Base-by-base conservation (phyloP, 345 rosid species). In the Theobroma cacao region DNA sequence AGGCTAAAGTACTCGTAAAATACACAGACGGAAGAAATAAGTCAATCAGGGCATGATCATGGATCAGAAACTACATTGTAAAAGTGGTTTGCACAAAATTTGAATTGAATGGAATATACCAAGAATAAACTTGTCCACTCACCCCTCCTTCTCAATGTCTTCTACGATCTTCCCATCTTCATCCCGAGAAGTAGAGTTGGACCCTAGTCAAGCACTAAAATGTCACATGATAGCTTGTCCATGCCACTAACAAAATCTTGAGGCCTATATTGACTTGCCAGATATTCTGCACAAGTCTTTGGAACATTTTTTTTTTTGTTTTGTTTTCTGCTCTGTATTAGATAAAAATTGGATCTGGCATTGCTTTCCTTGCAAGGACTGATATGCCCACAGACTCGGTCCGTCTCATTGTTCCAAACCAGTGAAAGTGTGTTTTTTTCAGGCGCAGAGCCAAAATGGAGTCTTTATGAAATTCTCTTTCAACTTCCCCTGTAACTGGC, bases 121-220 rank as follows among this genome's bases (percentile, higher is more conserved):
- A 58, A 59, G 84, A 77, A 77, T 66, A 77, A 81, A 81, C 80
- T 34, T 74, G 72, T 67, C 78, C 84, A 58, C 84, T 77, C 50
- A 55, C 4, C 4, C 6, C 40, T 20, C 17, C 60, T 36, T 20
- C 59, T 47, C 59, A 50, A 26, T 26, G 36, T 28, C 52, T 31
- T 41, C 8, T 15, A 30, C 11, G 17, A 31, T 20, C 61, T 52
- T 53, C 64, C 52, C 38, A n/a, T 20, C 33, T 53, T 48, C 75
- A 4, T 70, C 59, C 41, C 18, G 17, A 28, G 56, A 69, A 45
- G 56, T 45, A 68, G 73, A 43, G 33, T 43, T 15, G n/a, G 52
- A 30, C 9, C 58, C 58, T 53, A 53, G 58, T 53, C 28, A 55
- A 30, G 38, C 58, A 47, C 74, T 45, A 68, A n/a, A 69, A 45